A percentile compares a stretch with the other conserved stretches of the same genome.
These are phyloP conservation scores for Blastocystis sp. DNA, from an alignment of 352 stramenopile genomes.

Conservation along the genomic window DNA sequence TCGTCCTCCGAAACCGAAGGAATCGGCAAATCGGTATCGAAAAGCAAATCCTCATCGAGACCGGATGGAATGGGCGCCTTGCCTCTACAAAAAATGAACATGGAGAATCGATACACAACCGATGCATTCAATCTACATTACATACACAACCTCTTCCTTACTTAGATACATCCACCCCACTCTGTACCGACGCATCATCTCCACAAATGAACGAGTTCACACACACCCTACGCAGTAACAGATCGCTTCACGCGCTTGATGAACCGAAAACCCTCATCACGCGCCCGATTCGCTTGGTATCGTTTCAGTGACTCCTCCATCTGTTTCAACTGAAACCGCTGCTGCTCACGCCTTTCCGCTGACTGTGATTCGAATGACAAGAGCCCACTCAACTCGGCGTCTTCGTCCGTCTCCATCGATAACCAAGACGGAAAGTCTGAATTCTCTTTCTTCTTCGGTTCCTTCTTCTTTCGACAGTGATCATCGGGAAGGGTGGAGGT, in stretches of 20 bases:
- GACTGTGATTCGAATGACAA: conserved; percentile 65
- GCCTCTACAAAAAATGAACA: too few relatives aligned
- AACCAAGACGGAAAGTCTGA: conserved; percentile 6
- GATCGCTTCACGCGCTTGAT: too few relatives aligned
- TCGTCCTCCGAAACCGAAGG: background rate
- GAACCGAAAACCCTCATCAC: too few relatives aligned
- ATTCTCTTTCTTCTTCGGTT: background rate
- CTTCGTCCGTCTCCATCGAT: conserved; percentile 25
- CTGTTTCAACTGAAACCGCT: conserved; percentile 60
- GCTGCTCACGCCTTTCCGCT: conserved; percentile 59
- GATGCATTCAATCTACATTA: too few relatives aligned
- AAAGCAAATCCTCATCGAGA: conserved; percentile 32
- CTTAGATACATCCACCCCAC: too few relatives aligned
- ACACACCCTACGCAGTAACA: too few relatives aligned
- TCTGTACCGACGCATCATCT: too few relatives aligned
- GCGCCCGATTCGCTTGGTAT: too few relatives aligned
- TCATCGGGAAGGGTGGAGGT: conserved; percentile 69
- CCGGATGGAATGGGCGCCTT: too few relatives aligned
- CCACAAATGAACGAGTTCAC: too few relatives aligned
- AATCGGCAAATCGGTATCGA: background rate
- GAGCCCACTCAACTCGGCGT: conserved; percentile 60
- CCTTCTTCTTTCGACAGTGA: background rate
- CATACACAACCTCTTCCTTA: too few relatives aligned
- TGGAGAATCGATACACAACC: too few relatives aligned
- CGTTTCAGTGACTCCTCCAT: conserved; percentile 58